Percentiles rank a stretch among this genome's conserved stretches.
Conservation (phyloP, 495 filamentous ascomycete species). For the Lepidopterella palustris region DNA sequence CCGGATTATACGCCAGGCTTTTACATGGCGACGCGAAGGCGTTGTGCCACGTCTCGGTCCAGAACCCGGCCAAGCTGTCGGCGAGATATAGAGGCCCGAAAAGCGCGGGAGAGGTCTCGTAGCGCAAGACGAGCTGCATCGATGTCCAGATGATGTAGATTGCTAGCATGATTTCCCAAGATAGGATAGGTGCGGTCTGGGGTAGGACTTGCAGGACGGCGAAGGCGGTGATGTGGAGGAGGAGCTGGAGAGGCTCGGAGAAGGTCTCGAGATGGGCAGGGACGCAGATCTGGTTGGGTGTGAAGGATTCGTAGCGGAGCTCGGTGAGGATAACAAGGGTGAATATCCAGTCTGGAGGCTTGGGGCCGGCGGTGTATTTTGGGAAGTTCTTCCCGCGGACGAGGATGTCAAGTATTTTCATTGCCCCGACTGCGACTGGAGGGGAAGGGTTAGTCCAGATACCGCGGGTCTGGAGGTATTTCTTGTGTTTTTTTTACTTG, state of each 20-base stretch:
- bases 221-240: constrained; percentile 31
- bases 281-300: constrained; percentile 35
- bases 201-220: constrained; percentile 32
- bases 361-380: constrained; percentile 24
- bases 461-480: neutral
- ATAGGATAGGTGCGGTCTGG: constrained; percentile 30
- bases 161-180: constrained; percentile 34
- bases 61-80: constrained; percentile 35
- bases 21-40: constrained; percentile 36
- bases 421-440: constrained; percentile 34
- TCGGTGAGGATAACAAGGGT: constrained; percentile 34
- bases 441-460: neutral
- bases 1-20: constrained; percentile 32
- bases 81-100: constrained; percentile 38
- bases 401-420: constrained; percentile 39
- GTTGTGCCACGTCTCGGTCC: constrained; percentile 40
- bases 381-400: constrained; percentile 26
- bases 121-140: constrained; percentile 34
- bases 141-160: constrained; percentile 40
- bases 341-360: constrained; percentile 27
- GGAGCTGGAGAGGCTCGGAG: constrained; percentile 28
- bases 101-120: constrained; percentile 34
- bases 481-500: neutral
- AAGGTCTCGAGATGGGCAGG: constrained; percentile 10
- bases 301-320: constrained; percentile 39